Conservation (phyloP, 2,329 filamentous ascomycete species). For the Neophaeococcomyces aloes region DNA sequence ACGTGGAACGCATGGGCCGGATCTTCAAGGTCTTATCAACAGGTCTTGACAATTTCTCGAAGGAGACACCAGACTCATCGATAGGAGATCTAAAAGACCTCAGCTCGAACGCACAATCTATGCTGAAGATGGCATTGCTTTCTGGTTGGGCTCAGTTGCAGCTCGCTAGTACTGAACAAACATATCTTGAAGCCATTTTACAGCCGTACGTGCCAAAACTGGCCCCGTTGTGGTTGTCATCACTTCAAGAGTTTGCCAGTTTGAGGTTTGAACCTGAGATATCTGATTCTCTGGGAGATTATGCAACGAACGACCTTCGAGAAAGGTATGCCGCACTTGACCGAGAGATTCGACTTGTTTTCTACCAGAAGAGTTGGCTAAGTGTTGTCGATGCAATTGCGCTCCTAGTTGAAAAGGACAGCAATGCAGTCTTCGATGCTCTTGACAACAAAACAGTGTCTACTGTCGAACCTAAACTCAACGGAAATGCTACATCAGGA, state of each 20-base stretch:
- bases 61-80: slow-evolving; percentile 16
- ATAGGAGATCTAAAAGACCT: slow-evolving; percentile 90
- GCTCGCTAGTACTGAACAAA: slow-evolving; percentile 85
- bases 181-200: slow-evolving; percentile 77
- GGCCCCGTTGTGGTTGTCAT: slow-evolving; percentile 88
- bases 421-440: slow-evolving; percentile 93
- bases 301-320: slow-evolving; percentile 74
- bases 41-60: slow-evolving; percentile 72
- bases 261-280: slow-evolving; percentile 95
- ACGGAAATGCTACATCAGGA: slow-evolving; percentile 26
- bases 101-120: slow-evolving; percentile 91
- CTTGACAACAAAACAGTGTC: slow-evolving; percentile 64
- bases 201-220: slow-evolving; percentile 81
- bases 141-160: slow-evolving; percentile 96
- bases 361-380: slow-evolving; percentile 96
- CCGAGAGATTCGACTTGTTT: slow-evolving; percentile 80
- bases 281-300: slow-evolving; percentile 73
- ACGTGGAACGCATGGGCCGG: slow-evolving; percentile 95
- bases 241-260: slow-evolving; percentile 83
- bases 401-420: slow-evolving; percentile 93
- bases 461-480: slow-evolving; percentile 22
- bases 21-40: slow-evolving; percentile 89
- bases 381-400: slow-evolving; percentile 96
- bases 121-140: slow-evolving; percentile 97
- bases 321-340: slow-evolving; percentile 92